Evolutionary conservation across 768 basidiomycete genomes (phyloP).

Genomic region (Serendipita vermifera): DNA sequence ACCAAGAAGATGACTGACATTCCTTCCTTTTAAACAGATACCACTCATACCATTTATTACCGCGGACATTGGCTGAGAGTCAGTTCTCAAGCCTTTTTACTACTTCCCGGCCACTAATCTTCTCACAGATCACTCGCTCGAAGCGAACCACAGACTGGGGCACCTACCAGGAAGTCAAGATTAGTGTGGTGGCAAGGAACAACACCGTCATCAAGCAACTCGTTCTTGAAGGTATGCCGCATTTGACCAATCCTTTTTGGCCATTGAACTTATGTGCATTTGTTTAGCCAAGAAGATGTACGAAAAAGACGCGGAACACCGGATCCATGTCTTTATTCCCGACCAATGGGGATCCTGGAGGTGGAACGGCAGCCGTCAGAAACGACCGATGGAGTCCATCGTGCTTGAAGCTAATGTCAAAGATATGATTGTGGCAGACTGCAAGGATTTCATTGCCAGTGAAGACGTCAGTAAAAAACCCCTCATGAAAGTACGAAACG

Average conservation of each 20-base stretch:
- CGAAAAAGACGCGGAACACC: slow-evolving; percentile 73
- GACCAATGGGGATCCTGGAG: slow-evolving; percentile 72
- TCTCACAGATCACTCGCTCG: slow-evolving; percentile 55
- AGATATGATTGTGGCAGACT: slow-evolving; percentile 74
- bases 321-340: slow-evolving; percentile 82
- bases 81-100: slow-evolving; percentile 21
- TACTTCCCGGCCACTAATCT: slow-evolving; percentile 17
- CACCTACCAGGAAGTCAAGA: slow-evolving; percentile 59
- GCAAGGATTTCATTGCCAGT: slow-evolving; percentile 68
- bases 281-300: slow-evolving; percentile 85
- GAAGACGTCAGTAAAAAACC: slow-evolving; percentile 34
- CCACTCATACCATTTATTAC: slow-evolving; percentile 82
- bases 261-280: too few relatives aligned
- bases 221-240: slow-evolving; percentile 68
- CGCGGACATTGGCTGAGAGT: slow-evolving; percentile 75
- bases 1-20: too few relatives aligned
- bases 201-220: slow-evolving; percentile 81
- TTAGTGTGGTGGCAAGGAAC: slow-evolving; percentile 74
- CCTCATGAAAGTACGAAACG: neutral
- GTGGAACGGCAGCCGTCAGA: slow-evolving; percentile 80
- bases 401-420: slow-evolving; percentile 80
- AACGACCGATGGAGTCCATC: slow-evolving; percentile 77
- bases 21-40: slow-evolving; percentile 35
- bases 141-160: slow-evolving; percentile 57
- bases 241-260: too few relatives aligned